These are phyloP conservation scores for Salix exigua DNA, from an alignment of 345 rosid genomes.

Conservation along the genomic window DNA sequence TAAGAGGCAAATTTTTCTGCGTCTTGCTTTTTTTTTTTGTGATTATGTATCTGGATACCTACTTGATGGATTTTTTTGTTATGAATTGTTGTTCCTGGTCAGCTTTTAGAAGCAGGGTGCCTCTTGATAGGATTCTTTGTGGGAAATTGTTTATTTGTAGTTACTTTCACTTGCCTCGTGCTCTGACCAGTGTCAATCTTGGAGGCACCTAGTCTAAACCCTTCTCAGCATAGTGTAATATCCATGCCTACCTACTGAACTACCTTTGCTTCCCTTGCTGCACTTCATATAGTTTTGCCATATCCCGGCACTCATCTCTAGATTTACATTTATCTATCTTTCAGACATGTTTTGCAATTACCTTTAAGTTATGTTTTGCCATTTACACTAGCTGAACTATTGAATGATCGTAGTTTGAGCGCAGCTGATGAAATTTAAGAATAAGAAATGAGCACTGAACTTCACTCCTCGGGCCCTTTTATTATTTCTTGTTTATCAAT, in stretches of 20 bases:
- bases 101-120: background rate
- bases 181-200: too few relatives aligned
- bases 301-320: background rate
- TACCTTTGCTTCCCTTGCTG: too few relatives aligned
- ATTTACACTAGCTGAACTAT: background rate
- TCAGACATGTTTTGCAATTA: background rate
- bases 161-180: background rate
- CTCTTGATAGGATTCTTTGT: background rate
- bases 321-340: background rate
- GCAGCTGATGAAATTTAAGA: background rate
- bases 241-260: too few relatives aligned
- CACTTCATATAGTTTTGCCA: background rate
- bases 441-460: background rate
- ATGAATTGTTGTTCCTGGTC: background rate
- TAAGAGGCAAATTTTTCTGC: background rate
- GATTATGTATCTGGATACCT: background rate
- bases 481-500: background rate
- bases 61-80: background rate
- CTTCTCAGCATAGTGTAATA: too few relatives aligned
- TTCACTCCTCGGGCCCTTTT: background rate
- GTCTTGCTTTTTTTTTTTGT: background rate
- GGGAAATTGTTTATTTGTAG: background rate
- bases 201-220: too few relatives aligned
- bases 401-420: background rate
- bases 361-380: background rate